Percentiles rank a stretch among this genome's conserved stretches.
Conservation (phyloP, 495 filamentous ascomycete genomes). For the Cairneyella variabilis region DNA sequence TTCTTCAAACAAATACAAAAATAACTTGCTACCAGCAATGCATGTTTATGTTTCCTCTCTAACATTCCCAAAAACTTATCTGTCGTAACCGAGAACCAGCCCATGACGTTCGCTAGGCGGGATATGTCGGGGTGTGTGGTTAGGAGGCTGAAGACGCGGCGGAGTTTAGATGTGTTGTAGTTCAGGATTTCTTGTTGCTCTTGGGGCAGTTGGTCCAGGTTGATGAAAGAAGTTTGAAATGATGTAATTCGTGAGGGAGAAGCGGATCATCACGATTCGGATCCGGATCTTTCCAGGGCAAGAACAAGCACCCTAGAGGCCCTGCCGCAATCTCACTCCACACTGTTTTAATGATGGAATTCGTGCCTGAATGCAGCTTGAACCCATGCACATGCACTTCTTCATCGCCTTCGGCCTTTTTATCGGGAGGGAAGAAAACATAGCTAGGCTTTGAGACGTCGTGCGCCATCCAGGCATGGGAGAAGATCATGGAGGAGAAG, state of each 20-base stretch:
- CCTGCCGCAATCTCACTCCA: constrained; percentile 5
- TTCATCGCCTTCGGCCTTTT: not conserved
- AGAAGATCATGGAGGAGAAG: constrained; percentile 14
- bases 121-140: not conserved
- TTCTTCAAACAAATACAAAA: constrained; percentile 18
- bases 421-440: constrained; percentile 15
- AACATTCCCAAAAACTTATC: constrained; percentile 15
- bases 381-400: constrained; percentile 19
- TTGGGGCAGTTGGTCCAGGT: too few species aligned
- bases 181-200: too few species aligned
- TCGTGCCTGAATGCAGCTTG: constrained; percentile 16
- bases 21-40: constrained; percentile 15
- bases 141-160: constrained; percentile 15
- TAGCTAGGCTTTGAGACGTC: constrained; percentile 11
- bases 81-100: constrained; percentile 11
- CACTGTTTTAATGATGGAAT: not conserved
- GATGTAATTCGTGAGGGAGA: too few species aligned
- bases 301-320: constrained; percentile 1
- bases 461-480: constrained; percentile 17
- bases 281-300: constrained; percentile 9
- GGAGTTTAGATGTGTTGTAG: not conserved
- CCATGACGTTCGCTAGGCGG: constrained; percentile 11
- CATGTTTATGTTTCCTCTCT: constrained; percentile 18
- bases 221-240: too few species aligned
- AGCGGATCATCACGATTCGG: constrained; percentile 3